Percentiles rank a stretch among this genome's conserved stretches.
phyloP scores from a whole-genome alignment of 805 yeast genomes.

The Candida maesae region DNA sequence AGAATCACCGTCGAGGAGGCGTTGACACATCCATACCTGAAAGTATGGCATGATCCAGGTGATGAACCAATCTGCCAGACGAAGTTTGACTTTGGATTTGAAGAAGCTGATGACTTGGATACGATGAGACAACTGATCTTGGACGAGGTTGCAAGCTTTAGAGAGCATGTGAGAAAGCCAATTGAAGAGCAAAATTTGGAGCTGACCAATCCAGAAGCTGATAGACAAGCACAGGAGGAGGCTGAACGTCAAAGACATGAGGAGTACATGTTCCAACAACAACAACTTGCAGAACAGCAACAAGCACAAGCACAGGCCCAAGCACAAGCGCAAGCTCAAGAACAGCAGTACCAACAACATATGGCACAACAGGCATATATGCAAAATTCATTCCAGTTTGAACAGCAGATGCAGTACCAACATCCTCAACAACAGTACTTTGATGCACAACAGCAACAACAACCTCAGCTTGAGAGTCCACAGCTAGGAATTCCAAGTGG shows the following conservation, averaged over 20 bases:
- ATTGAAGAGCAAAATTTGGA: slow-evolving; percentile 49
- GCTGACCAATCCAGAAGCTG: slow-evolving; percentile 30
- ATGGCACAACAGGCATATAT: slow-evolving; percentile 6
- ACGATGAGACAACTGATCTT: slow-evolving; percentile 72
- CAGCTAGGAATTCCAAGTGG: slow-evolving; percentile 47
- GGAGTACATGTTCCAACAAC: slow-evolving; percentile 2
- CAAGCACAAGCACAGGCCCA: no score
- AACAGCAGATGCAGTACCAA: slow-evolving; percentile 10
- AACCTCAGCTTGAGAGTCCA: slow-evolving; percentile 23
- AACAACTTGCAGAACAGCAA: slow-evolving; percentile 21
- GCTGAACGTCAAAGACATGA: slow-evolving; percentile 13
- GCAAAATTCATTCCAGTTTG: slow-evolving; percentile 14
- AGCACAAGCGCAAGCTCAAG: no score
- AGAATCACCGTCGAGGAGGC: slow-evolving; percentile 90
- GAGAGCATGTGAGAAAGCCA: slow-evolving; percentile 79
- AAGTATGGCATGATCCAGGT: slow-evolving; percentile 87
- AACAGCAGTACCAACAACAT: slow-evolving; percentile 16
- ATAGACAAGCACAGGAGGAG: slow-evolving; percentile 22
- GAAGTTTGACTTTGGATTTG: slow-evolving; percentile 81
- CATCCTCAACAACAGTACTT: slow-evolving; percentile 16
- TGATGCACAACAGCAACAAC: slow-evolving; percentile 11
- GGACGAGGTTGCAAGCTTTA: slow-evolving; percentile 73
- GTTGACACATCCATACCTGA: slow-evolving; percentile 79
- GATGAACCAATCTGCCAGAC: slow-evolving; percentile 84
- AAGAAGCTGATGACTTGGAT: slow-evolving; percentile 74